Evolutionary conservation across 2,329 filamentous ascomycete genomes (phyloP).

Genomic region (Colletotrichum agaves): DNA sequence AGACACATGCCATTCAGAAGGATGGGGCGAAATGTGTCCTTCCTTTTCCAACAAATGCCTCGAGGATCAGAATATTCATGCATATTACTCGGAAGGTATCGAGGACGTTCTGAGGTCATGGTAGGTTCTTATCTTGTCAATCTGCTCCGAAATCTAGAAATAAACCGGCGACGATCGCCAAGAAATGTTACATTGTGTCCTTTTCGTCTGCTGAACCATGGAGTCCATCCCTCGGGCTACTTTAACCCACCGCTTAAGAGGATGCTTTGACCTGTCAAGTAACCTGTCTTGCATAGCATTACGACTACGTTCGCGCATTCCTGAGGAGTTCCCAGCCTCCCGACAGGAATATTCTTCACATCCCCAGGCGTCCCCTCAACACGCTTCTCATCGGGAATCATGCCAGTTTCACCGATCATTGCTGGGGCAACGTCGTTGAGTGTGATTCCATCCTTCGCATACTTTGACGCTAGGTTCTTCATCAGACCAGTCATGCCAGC

Average conservation of each 20-base stretch:
- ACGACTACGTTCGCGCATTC: conserved; percentile 71
- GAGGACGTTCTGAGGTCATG: no score
- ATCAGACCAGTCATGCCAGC: conserved; percentile 73
- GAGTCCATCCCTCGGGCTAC: conserved; percentile 38
- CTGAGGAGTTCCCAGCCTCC: conserved; percentile 65
- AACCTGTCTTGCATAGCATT: conserved; percentile 70
- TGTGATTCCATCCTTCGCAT: conserved; percentile 70
- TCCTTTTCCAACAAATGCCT: no score
- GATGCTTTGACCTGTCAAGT: conserved; percentile 67
- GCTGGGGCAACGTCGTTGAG: conserved; percentile 76
- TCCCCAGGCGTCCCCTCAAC: conserved; percentile 65
- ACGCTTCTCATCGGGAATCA: conserved; percentile 67
- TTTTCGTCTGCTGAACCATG: no score
- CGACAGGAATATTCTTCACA: conserved; percentile 68
- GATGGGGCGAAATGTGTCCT: no score
- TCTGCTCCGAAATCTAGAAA: no score
- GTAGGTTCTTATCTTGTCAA: no score
- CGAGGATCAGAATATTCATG: no score
- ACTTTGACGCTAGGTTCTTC: conserved; percentile 69
- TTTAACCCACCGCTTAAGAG: conserved; percentile 64
- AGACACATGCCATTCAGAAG: no score
- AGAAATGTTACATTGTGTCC: no score
- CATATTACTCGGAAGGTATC: no score
- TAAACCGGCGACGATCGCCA: no score
- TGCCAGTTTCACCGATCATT: conserved; percentile 73